A percentile compares a stretch with the other conserved stretches of the same genome.
These are phyloP conservation scores for Mycena maculata DNA, from an alignment of 768 basidiomycete species.

Conservation along the genomic window DNA sequence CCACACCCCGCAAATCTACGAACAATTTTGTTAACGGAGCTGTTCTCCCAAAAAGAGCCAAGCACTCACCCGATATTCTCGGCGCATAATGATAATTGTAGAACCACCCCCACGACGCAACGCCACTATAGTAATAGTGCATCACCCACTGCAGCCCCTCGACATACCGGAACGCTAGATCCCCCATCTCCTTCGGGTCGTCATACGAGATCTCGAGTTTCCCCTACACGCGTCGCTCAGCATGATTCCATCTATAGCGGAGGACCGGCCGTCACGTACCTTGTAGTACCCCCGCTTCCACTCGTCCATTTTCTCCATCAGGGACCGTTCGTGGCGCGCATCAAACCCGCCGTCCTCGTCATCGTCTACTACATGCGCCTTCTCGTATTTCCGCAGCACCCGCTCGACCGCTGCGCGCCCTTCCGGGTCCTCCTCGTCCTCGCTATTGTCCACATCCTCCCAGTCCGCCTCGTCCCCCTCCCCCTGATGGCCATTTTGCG, in stretches of 20 bases:
- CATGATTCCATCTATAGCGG: conserved; percentile 1
- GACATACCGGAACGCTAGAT: conserved; percentile 83
- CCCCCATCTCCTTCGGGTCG: conserved; percentile 72
- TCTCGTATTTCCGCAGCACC: conserved; percentile 89
- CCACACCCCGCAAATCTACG: conserved; percentile 73
- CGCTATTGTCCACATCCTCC: conserved; percentile 42
- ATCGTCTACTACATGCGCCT: conserved; percentile 80
- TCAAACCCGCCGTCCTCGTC: conserved; percentile 83
- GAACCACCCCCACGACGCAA: conserved; percentile 99
- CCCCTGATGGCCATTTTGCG: conserved; percentile 39
- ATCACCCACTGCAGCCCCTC: conserved; percentile 99
- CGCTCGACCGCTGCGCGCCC: conserved; percentile 79
- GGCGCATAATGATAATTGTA: conserved; percentile 99
- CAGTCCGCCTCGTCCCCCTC: conserved; percentile 21
- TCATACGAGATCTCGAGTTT: conserved; percentile 89
- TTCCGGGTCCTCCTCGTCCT: conserved; percentile 77
- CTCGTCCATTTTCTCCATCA: conserved; percentile 88
- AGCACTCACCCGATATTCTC: conserved; percentile 84
- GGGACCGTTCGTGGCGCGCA: conserved; percentile 74
- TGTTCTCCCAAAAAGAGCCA: background rate
- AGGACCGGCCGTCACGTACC: conserved; percentile 55
- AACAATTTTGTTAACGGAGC: background rate
- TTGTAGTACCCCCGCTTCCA: conserved; percentile 94
- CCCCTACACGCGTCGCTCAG: conserved; percentile 70
- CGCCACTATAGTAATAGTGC: conserved; percentile 98